phyloP scores from a whole-genome alignment of 805 yeast genomes.

The Monosporozyma yasuniensis region DNA sequence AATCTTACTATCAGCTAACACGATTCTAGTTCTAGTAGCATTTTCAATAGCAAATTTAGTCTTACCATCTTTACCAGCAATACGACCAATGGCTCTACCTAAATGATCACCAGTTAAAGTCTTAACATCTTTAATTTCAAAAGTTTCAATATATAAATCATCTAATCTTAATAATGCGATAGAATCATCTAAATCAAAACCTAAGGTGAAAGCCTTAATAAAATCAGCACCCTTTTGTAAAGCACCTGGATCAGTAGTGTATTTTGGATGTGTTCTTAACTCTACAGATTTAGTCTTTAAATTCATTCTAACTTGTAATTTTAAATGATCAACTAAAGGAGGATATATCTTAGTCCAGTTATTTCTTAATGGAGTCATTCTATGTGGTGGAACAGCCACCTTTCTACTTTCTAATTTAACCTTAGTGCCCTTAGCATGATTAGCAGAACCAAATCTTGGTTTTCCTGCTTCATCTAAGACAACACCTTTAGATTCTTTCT shows the following conservation, averaged over 20 bases:
- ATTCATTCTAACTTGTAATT: constrained; percentile 94
- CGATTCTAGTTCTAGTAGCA: constrained; percentile 96
- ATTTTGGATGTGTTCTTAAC: constrained; percentile 66
- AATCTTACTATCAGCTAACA: constrained; percentile 90
- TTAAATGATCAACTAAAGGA: constrained; percentile 89
- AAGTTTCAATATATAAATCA: constrained; percentile 93
- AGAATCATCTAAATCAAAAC: constrained; percentile 95
- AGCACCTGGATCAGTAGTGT: constrained; percentile 86
- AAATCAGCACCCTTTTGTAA: constrained; percentile 97
- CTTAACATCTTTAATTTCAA: constrained; percentile 94
- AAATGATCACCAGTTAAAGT: constrained; percentile 93
- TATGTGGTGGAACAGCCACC: constrained; percentile 91
- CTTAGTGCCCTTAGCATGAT: constrained; percentile 45
- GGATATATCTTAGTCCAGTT: constrained; percentile 93
- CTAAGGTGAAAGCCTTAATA: constrained; percentile 87
- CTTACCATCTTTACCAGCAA: constrained; percentile 99
- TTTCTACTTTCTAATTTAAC: constrained; percentile 82
- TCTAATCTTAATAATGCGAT: constrained; percentile 89
- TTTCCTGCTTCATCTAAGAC: constrained; percentile 72
- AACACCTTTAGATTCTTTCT: constrained; percentile 27
- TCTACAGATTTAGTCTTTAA: constrained; percentile 80
- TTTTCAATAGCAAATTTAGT: constrained; percentile 98
- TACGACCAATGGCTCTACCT: constrained; percentile 98
- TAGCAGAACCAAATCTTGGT: constrained; percentile 73
- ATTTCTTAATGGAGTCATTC: constrained; percentile 87